Evolutionary conservation across 164 flowering plant species (phyloP), one percentile per base, ranked within the genome.

Genomic region (Berberis thunbergii): DNA sequence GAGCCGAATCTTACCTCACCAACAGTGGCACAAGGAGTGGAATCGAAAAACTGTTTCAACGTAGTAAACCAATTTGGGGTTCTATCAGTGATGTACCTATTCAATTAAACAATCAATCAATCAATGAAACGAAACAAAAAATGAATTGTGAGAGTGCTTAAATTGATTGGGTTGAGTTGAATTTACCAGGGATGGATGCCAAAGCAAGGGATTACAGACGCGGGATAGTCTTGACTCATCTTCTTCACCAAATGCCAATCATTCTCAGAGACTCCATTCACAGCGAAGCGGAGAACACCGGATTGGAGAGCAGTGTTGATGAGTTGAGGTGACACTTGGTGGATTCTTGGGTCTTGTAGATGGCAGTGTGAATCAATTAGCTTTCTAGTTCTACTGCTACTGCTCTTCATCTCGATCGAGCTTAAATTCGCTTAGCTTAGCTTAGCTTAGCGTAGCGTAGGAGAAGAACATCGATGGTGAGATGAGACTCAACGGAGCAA

Each of bases 281-380:
- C 98, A 53, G 88, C 98, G 65, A 94, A 91, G 50, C 69, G 84
- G 12, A 70, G 68, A 4, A 91, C 81, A 48, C 93, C 96, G 45
- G 79, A 68, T 44, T 76, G 77, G 4, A 79, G 59, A 38, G 97
- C 77, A 1, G 78, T 72, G 45, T 67, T 70, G 43, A 94, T 80
- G 42, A 91, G 69, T 60, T 83, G 79, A 2, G 95, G 86, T 38
- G 80, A 87, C 26, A 72, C 63, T 65, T 62, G 54, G 41, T 64
- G 63, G 57, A 91, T 81, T 67, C 90, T 78, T 39, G 92, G 88
- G 77, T 91, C 96, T 73, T 91, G 98, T 6, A 94, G 82, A 73
- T 94, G 98, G 69, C 97, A 94, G 76, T 91, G 98, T 6, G 91
- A 79, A 62, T 94, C 98, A 67, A 91, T 87, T 39, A 94, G 74